Evolutionary conservation across 176 grass and related monocot species (phyloP).

Genomic region (Aechmea fasciata): DNA sequence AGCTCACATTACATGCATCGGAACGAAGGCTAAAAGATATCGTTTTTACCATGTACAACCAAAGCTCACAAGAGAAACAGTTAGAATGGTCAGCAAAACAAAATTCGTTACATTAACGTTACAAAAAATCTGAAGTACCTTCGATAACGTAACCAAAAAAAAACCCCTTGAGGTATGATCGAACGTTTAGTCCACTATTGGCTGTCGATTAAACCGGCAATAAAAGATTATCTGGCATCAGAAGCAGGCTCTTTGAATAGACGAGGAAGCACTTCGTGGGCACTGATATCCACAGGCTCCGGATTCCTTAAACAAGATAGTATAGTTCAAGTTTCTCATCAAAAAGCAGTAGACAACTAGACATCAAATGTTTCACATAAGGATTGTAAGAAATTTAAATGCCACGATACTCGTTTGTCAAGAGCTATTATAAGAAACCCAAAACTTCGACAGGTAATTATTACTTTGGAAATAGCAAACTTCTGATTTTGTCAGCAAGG

Average conservation of each 20-base stretch:
- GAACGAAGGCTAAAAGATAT: background rate
- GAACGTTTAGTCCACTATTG: background rate
- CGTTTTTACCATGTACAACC: background rate
- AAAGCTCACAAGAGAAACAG: background rate
- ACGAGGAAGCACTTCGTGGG: conserved; percentile 75
- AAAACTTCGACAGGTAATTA: background rate
- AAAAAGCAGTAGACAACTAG: background rate
- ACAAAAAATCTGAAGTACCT: conserved; percentile 6
- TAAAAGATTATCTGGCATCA: conserved; percentile 8
- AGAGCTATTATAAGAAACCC: background rate
- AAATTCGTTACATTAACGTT: conserved; percentile 3
- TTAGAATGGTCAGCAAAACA: background rate
- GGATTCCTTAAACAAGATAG: conserved; percentile 50
- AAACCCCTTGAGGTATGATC: background rate
- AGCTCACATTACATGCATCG: background rate
- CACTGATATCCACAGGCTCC: conserved; percentile 66
- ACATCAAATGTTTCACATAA: too few relatives aligned
- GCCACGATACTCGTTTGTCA: background rate
- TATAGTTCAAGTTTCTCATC: background rate
- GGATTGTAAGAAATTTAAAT: background rate
- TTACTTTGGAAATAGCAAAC: background rate
- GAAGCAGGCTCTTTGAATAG: conserved; percentile 50
- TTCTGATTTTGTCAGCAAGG: background rate
- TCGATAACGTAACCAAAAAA: background rate
- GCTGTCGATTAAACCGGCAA: background rate